These are phyloP conservation scores for Fraxinus americana DNA, from an alignment of 257 asterid species.

Conservation along the genomic window DNA sequence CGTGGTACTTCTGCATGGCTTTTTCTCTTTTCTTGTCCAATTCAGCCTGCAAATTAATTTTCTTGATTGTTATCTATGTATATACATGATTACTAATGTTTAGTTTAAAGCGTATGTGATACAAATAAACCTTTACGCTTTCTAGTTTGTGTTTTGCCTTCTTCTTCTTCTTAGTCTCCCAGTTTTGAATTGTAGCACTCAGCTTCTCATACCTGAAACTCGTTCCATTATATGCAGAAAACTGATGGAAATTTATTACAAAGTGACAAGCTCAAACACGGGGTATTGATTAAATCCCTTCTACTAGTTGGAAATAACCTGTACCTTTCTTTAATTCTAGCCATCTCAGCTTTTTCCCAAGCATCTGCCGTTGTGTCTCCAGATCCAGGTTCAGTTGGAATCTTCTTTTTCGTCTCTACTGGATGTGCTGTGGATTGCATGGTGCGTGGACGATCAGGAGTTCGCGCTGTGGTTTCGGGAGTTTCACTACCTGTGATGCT, in stretches of 20 bases:
- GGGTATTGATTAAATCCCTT: background rate
- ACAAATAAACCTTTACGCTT: conserved; percentile 55
- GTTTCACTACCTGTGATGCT: conserved; percentile 25
- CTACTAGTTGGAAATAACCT: background rate
- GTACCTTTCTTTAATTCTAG: conserved; percentile 63
- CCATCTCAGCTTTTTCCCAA: conserved; percentile 68
- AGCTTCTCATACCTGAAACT: conserved; percentile 68
- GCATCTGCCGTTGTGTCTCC: conserved; percentile 58
- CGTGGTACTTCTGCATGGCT: conserved; percentile 39
- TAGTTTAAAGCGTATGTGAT: conserved; percentile 12
- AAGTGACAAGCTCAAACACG: background rate
- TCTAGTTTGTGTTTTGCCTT: conserved; percentile 51
- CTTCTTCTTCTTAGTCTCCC: conserved; percentile 68
- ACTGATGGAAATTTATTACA: background rate
- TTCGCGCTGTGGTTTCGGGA: conserved; percentile 30
- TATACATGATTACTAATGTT: conserved; percentile 14
- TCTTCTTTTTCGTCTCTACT: conserved; percentile 30
- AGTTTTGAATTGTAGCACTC: conserved; percentile 42
- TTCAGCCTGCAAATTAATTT: conserved; percentile 56
- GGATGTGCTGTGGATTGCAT: conserved; percentile 30
- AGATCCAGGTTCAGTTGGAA: conserved; percentile 36
- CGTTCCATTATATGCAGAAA: conserved; percentile 14
- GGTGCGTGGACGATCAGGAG: conserved; percentile 24
- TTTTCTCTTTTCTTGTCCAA: conserved; percentile 60
- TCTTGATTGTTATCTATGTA: conserved; percentile 16